Evolutionary conservation across 768 basidiomycete genomes (phyloP), one percentile per base, ranked within the genome.

Genomic region (Panellus pusillus): DNA sequence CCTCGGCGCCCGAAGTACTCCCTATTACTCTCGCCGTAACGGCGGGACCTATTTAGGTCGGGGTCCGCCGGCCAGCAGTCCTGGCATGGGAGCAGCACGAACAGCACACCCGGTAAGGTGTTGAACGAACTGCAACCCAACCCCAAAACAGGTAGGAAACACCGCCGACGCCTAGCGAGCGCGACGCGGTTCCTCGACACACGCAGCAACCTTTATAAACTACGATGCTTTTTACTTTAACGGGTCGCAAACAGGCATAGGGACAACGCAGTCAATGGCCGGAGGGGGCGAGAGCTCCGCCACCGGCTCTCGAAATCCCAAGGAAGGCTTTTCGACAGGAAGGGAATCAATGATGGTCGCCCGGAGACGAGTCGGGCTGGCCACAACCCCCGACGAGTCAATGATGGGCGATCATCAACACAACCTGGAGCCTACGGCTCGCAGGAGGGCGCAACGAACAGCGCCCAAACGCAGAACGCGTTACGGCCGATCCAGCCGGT

Each of bases 231-330:
- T 3, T 24, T 24, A 3, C 6, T 24, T 24, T 24, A 24, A 24
- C 6, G 24, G 24, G 24, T 3, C 24, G 24, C 24, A 24, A 24
- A 24, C 24, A 24, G 46, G 35, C 27, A 47, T 35, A 27, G 50
- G 50, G 2, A 20, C 50, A 44, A 9, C 29, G 13, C 20, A n/a
- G 18, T 37, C 35, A 42, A 12, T 36, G 18, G 36, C 31, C 44
- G 35, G 50, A 52, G 42, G 42, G 43, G 28, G 35, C 50, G 42
- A 24, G 28, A 36, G 43, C 43, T 52, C 50, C 50, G 50, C 50
- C 50, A 44, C 50, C 50, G 50, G 43, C 43, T 7, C 28, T 9
- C 42, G 35, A 5, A 9, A 3, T 28, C 20, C 42, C 42, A n/a
- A 52, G 11, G 50, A 52, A 52, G 27, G 42, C 35, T 9, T 31